A percentile compares a stretch with the other conserved stretches of the same genome.
These are phyloP conservation scores for Suillus fuscotomentosus DNA, from an alignment of 768 basidiomycete species.

Conservation along the genomic window DNA sequence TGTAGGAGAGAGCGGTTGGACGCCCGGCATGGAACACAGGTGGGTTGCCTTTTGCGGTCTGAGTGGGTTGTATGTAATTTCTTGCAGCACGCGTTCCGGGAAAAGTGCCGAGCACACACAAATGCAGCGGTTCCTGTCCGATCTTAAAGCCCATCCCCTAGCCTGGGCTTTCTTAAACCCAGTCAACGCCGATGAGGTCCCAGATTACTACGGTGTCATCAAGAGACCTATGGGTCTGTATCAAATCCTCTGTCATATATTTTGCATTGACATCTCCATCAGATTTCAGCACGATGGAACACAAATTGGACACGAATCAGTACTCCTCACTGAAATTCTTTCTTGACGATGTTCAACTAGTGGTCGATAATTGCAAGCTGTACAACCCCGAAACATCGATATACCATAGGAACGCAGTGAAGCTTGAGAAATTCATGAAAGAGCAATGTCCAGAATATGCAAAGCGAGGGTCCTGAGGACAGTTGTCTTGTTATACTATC, in stretches of 20 bases:
- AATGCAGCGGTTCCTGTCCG: conserved; percentile 78
- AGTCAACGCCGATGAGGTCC: conserved; percentile 75
- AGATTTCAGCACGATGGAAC: conserved; percentile 88
- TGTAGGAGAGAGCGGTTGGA: conserved; percentile 91
- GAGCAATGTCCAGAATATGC: conserved; percentile 40
- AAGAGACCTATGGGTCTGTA: conserved; percentile 88
- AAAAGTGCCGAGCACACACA: conserved; percentile 58
- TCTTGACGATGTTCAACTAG: conserved; percentile 73
- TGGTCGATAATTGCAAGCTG: conserved; percentile 85
- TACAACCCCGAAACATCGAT: conserved; percentile 84
- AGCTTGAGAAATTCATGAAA: conserved; percentile 76
- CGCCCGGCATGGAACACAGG: conserved; percentile 74
- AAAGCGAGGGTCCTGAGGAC: conserved; percentile 12
- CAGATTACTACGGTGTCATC: conserved; percentile 89
- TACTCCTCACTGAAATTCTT: conserved; percentile 77
- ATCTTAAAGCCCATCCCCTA: conserved; percentile 72
- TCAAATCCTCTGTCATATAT: background rate
- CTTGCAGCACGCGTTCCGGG: conserved; percentile 38
- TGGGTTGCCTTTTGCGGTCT: conserved; percentile 34
- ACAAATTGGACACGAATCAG: conserved; percentile 86
- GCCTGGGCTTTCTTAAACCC: conserved; percentile 89
- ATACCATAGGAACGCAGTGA: conserved; percentile 83
- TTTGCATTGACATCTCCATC: conserved; percentile 6
- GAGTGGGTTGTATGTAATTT: conserved; percentile 10
- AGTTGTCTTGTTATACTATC: conserved; percentile 3